A percentile compares a stretch with the other conserved stretches of the same genome.
These are phyloP conservation scores for Didymella sp. DNA, from an alignment of 2,329 filamentous ascomycete genomes.

Conservation along the genomic window DNA sequence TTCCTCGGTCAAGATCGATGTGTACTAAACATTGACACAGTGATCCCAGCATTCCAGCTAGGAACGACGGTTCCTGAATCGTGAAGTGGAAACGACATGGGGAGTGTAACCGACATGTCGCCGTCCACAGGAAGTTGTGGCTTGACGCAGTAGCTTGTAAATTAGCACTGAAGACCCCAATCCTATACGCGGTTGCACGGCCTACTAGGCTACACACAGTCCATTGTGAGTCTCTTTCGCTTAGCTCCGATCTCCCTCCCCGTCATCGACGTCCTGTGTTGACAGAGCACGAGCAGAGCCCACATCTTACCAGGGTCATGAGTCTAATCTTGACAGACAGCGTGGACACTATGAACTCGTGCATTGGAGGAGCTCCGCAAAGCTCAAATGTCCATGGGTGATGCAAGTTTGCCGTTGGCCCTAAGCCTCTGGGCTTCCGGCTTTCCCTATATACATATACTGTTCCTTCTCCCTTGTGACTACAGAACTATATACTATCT, in stretches of 20 bases:
- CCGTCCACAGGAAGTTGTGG: conserved; percentile 6
- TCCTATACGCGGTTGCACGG: neutral
- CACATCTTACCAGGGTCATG: conserved; percentile 4
- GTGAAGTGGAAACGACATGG: conserved; percentile 11
- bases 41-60: neutral
- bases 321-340: neutral
- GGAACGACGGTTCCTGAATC: conserved; percentile 6
- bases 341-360: conserved; percentile 8
- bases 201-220: neutral
- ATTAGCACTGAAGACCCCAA: neutral
- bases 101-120: neutral
- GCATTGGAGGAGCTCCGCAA: conserved; percentile 17
- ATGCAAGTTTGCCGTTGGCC: conserved; percentile 13
- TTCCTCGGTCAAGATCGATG: neutral
- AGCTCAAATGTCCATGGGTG: conserved; percentile 10
- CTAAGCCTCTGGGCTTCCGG: conserved; percentile 8
- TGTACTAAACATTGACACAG: neutral
- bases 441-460: conserved; percentile 8
- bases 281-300: neutral
- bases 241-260: conserved; percentile 10
- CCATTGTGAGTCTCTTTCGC: neutral
- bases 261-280: conserved; percentile 11
- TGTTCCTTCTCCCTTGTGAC: neutral
- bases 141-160: conserved; percentile 1
- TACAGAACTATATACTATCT: conserved; percentile 1